Evolutionary conservation across 768 basidiomycete genomes (phyloP).

Genomic region (Leccinum subtestaceum): DNA sequence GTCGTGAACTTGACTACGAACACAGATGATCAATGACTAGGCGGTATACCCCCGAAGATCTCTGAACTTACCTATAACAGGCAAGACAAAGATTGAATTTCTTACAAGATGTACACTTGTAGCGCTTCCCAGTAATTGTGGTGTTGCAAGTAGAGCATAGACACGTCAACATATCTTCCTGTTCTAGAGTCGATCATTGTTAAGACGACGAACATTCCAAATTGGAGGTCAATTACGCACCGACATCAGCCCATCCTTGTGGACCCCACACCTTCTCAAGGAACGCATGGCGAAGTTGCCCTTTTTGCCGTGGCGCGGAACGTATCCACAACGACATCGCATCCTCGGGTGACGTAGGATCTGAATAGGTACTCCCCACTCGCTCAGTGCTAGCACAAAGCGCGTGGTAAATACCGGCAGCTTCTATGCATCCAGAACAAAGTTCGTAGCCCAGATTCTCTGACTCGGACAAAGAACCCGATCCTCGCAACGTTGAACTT

Average conservation of each 20-base stretch:
- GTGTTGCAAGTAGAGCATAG: slow-evolving; percentile 82
- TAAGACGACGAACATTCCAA: neutral
- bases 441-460: slow-evolving; percentile 69
- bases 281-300: slow-evolving; percentile 80
- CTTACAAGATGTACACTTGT: slow-evolving; percentile 81
- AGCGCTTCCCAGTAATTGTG: slow-evolving; percentile 58
- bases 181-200: slow-evolving; percentile 47
- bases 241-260: slow-evolving; percentile 84
- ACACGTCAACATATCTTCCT: slow-evolving; percentile 60
- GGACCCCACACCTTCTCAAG: slow-evolving; percentile 84
- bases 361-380: slow-evolving; percentile 23
- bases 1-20: slow-evolving; percentile 78
- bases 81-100: slow-evolving; percentile 80
- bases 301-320: slow-evolving; percentile 68
- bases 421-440: slow-evolving; percentile 76
- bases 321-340: slow-evolving; percentile 59
- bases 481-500: slow-evolving; percentile 10
- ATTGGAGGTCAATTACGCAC: slow-evolving; percentile 43
- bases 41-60: slow-evolving; percentile 9
- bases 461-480: slow-evolving; percentile 1
- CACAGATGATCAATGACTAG: neutral
- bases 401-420: slow-evolving; percentile 75
- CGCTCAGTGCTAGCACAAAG: slow-evolving; percentile 49
- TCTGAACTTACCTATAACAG: slow-evolving; percentile 63
- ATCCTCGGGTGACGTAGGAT: slow-evolving; percentile 54